Evolutionary conservation across 768 basidiomycete species (phyloP), one percentile per base, ranked within the genome.

Genomic region (Pholiota molesta): DNA sequence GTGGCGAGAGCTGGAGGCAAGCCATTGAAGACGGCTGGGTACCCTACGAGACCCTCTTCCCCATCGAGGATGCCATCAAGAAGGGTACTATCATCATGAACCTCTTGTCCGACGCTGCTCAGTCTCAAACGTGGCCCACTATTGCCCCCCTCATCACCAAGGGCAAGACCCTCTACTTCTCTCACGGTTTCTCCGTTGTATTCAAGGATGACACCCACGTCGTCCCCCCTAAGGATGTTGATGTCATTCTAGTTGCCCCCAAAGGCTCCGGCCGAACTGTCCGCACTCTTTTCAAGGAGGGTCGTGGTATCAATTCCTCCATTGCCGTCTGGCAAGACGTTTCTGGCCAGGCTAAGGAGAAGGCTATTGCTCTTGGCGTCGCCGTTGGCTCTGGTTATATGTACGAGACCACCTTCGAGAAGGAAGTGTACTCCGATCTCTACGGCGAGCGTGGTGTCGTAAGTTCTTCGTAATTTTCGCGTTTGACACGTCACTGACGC

Each of bases 161-260:
- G 86, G 97, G 94, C 81, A 99, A 99, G 86, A 99, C 97, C n/a
- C 91, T 99, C 65, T 99, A 99, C 89, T 99, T 99, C 84, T 95
- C 97, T 6, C 97, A 99, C 77, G 97, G 97, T 72, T 99, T 99
- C 90, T 99, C 97, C 66, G 86, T 99, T 66, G 95, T 99, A 58
- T 99, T 90, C 88, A 94, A 96, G 84, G 87, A 99, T 6, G 94
- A 97, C 77, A 99, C 97, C 67, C 84, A 96, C 60, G 95, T 99
- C 68, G 71, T 96, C 59, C 92, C 95, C 64, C 97, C 97, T 51
- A 71, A 82, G 19, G 95, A 98, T 73, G 94, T 99, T 66, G 97
- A 99, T 74, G 97, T 99, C 71, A 99, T 99, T 76, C 93, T 99
- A 69, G 97, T 97, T 62, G 97, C 97, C 11, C 97, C 97, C 69